phyloP scores from a whole-genome alignment of 495 filamentous ascomycete genomes.

The Glonium stellatum region DNA sequence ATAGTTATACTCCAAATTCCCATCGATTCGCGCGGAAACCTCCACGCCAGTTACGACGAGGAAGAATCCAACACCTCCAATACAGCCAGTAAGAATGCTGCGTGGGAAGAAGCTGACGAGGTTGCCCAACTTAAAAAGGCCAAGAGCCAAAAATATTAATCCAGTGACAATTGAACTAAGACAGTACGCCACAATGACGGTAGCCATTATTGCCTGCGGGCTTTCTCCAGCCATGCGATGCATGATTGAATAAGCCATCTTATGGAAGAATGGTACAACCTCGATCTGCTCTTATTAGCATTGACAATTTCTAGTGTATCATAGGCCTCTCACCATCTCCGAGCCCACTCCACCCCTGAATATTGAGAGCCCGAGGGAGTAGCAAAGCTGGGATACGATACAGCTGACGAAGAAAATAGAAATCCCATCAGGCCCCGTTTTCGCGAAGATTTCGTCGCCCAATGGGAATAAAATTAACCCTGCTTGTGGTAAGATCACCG shows the following conservation, averaged over 20 bases:
- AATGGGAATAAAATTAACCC: slow-evolving; percentile 85
- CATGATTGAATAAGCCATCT: slow-evolving; percentile 89
- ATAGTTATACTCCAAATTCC: slow-evolving; percentile 71
- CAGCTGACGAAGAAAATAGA: slow-evolving; percentile 99
- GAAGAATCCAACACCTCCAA: slow-evolving; percentile 97
- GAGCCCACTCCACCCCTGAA: slow-evolving; percentile 92
- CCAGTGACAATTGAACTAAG: slow-evolving; percentile 89
- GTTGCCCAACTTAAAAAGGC: slow-evolving; percentile 73
- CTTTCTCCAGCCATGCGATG: slow-evolving; percentile 69
- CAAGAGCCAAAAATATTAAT: slow-evolving; percentile 83
- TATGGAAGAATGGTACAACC: slow-evolving; percentile 95
- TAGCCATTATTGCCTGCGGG: slow-evolving; percentile 78
- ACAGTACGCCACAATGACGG: slow-evolving; percentile 83
- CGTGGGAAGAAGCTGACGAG: slow-evolving; percentile 94
- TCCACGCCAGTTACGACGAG: slow-evolving; percentile 85
- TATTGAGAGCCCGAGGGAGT: slow-evolving; percentile 73
- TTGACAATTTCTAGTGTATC: neutral
- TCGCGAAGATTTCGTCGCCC: slow-evolving; percentile 71
- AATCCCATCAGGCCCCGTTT: slow-evolving; percentile 84
- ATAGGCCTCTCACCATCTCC: slow-evolving; percentile 53
- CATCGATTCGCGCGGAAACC: slow-evolving; percentile 82
- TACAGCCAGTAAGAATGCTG: slow-evolving; percentile 94
- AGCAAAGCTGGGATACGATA: slow-evolving; percentile 89
- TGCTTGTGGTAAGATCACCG: neutral
- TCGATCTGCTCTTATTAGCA: slow-evolving; percentile 56